Evolutionary conservation across 2,329 filamentous ascomycete species (phyloP), one percentile per base, ranked within the genome.

Genomic region (Ceratocystis huliohia): DNA sequence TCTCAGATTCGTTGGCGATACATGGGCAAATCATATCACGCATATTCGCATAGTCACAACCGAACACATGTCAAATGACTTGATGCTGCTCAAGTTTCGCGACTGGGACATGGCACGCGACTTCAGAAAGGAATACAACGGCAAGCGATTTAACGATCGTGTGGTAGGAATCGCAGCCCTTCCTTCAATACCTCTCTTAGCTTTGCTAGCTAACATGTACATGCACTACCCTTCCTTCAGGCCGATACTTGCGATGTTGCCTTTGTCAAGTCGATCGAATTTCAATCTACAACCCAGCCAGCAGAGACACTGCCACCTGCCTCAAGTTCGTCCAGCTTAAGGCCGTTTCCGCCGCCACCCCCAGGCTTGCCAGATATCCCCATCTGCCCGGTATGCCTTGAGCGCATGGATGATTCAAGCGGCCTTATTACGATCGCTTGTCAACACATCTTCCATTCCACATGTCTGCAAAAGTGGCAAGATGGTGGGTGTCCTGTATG

Each of bases 391-490:
- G 94, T 99, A 8, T 99, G 94, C 70, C 82, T 99, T 4, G 94
- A 99, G 75, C 87, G 93, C 61, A 99, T 99, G 94, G 94, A 99
- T 72, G 93, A 97, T 74, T 96, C 92, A 0, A 95, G 91, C 0
- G 94, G 94, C 0, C 80, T 99, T 1, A 84, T 99, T 73, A 99
- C 94, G 0, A 97, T 97, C 50, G 87, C 95, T 37, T 99, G 94
- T 74, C 93, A 97, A 72, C 94, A 99, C 72, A 91, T 97, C 64
- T 99, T 99, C 73, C 94, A 99, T 74, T 97, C 94, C 73, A 92
- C 88, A 1, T 99, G 94, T 75, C 80, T 99, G 0, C 89, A 96
- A 73, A 97, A 94, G 73, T 99, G 94, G 94, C 90, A 89, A 73
- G 92, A 93, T 3, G 88, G 87, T 30, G 93, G 93, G 3, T 99